Evolutionary conservation across 176 grass and related monocot genomes (phyloP).

Genomic region (Oryza glaberrima): DNA sequence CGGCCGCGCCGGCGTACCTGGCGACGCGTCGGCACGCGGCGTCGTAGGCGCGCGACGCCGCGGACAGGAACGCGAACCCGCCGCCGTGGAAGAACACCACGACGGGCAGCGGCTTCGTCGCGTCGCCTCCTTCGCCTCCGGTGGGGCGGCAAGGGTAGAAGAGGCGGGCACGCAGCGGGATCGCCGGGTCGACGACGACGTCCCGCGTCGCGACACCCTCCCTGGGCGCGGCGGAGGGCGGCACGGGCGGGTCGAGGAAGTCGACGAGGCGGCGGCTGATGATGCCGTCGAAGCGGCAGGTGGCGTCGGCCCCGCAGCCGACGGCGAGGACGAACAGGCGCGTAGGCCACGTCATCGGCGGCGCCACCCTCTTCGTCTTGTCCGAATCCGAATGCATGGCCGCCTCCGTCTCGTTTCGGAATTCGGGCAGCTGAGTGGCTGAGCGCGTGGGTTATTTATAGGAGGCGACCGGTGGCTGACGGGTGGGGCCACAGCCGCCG

Average conservation of each 20-base stretch:
- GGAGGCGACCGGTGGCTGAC: too few relatives aligned
- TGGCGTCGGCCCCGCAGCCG: constrained; percentile 49
- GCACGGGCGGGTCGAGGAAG: constrained; percentile 38
- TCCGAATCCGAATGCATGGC: too few relatives aligned
- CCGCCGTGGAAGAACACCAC: constrained; percentile 90
- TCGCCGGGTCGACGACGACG: too few relatives aligned
- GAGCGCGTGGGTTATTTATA: too few relatives aligned
- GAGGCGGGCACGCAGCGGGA: too few relatives aligned
- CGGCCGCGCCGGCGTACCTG: constrained; percentile 36
- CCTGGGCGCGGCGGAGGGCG: constrained; percentile 29
- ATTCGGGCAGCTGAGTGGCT: too few relatives aligned
- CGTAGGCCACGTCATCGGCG: constrained; percentile 62
- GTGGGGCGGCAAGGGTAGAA: too few relatives aligned
- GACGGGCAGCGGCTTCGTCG: too few relatives aligned
- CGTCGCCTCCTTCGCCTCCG: too few relatives aligned
- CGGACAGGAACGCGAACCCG: constrained; percentile 77
- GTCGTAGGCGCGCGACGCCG: constrained; percentile 55
- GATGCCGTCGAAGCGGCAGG: constrained; percentile 58
- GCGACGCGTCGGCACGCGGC: constrained; percentile 71
- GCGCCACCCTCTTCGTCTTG: constrained; percentile 22
- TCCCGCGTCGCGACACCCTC: constrained; percentile 31
- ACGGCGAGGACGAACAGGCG: constrained; percentile 42
- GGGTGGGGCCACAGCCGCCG: too few relatives aligned
- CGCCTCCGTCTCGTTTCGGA: too few relatives aligned
- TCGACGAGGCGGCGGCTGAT: constrained; percentile 64